Evolutionary conservation across 257 asterid genomes (phyloP).

Genomic region (Fraxinus cuspidata): DNA sequence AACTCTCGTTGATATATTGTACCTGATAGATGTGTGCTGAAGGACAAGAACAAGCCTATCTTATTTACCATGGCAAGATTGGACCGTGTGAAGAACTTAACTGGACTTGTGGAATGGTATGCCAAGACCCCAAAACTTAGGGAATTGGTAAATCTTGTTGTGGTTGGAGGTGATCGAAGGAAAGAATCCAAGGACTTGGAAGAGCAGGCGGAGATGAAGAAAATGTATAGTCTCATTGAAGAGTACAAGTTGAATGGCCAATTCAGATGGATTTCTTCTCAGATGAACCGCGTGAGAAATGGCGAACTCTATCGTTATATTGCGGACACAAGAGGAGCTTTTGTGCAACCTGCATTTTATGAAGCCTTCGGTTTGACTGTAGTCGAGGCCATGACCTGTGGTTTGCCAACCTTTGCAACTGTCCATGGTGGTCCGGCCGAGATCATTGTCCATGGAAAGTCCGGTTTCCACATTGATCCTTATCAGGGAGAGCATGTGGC

Average conservation of each 20-base stretch:
- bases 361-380: constrained; percentile 98
- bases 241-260: constrained; percentile 74
- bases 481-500: constrained; percentile 79
- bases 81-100: constrained; percentile 86
- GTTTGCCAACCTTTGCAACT: constrained; percentile 92
- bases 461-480: constrained; percentile 99
- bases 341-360: constrained; percentile 98
- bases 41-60: constrained; percentile 83
- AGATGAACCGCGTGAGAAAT: constrained; percentile 95
- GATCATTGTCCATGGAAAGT: constrained; percentile 78
- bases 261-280: constrained; percentile 97
- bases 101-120: constrained; percentile 83
- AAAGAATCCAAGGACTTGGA: constrained; percentile 93
- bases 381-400: constrained; percentile 98
- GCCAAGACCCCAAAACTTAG: constrained; percentile 82
- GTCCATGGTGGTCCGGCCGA: constrained; percentile 94
- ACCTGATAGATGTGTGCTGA: constrained; percentile 64
- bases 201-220: constrained; percentile 95
- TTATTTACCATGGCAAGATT: constrained; percentile 93
- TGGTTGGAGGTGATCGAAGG: constrained; percentile 90
- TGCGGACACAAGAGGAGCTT: constrained; percentile 78
- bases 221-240: constrained; percentile 80
- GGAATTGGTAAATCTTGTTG: constrained; percentile 75
- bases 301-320: constrained; percentile 95
- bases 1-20: not conserved